These are phyloP conservation scores for Tylopilus orsonianus DNA, from an alignment of 1,284 basidiomycete genomes.

Conservation along the genomic window DNA sequence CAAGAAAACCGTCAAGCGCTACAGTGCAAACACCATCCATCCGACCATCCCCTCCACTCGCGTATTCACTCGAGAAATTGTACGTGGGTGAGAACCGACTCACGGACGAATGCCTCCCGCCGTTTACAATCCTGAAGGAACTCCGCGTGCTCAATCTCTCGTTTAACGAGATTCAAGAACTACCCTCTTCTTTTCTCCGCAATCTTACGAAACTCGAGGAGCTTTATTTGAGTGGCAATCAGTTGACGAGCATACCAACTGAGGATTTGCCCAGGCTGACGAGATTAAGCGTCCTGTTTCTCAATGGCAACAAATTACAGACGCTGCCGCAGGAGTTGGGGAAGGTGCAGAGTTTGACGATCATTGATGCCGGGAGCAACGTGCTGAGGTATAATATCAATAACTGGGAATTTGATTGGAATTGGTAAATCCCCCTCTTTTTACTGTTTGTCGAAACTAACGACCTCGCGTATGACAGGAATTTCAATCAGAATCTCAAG, in stretches of 20 bases:
- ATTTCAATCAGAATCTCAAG: constrained; percentile 91
- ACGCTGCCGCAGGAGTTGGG: constrained; percentile 91
- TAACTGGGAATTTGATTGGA: constrained; percentile 99
- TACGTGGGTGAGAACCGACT: constrained; percentile 91
- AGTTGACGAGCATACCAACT: constrained; percentile 85
- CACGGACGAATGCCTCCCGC: constrained; percentile 79
- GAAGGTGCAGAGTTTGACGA: constrained; percentile 77
- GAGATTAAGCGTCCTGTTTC: constrained; percentile 72
- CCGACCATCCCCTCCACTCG: constrained; percentile 62
- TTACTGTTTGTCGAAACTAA: not conserved
- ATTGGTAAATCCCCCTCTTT: constrained; percentile 67
- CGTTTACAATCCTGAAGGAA: constrained; percentile 73
- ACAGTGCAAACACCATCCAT: constrained; percentile 22
- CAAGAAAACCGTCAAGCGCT: constrained; percentile 28
- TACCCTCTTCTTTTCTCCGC: constrained; percentile 77
- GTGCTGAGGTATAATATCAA: constrained; percentile 96
- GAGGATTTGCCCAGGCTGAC: constrained; percentile 79
- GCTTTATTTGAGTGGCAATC: constrained; percentile 93
- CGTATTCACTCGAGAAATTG: constrained; percentile 71
- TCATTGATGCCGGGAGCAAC: constrained; percentile 95
- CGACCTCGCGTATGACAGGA: constrained; percentile 55
- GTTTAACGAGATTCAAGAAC: constrained; percentile 94
- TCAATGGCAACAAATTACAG: constrained; percentile 95
- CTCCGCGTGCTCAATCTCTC: constrained; percentile 88
- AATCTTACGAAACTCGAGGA: constrained; percentile 74